Evolutionary conservation across 352 stramenopile genomes (phyloP).

Genomic region (Phytopythium chamaehyphon): DNA sequence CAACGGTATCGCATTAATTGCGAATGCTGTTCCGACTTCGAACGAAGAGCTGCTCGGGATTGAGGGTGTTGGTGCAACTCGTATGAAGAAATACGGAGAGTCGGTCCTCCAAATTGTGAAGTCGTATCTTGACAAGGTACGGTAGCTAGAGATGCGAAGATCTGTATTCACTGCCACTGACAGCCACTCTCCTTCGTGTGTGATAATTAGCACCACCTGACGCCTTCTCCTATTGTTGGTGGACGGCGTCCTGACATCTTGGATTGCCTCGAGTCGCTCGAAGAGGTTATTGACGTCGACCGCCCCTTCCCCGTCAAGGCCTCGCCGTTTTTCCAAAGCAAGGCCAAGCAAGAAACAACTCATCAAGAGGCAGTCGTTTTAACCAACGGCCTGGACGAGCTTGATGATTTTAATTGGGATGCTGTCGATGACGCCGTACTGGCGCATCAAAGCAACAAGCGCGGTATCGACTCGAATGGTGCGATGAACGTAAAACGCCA

Average conservation of each 20-base stretch:
- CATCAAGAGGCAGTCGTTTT: background rate
- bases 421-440: conserved; percentile 31
- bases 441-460: conserved; percentile 3
- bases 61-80: conserved; percentile 76
- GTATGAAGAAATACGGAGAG: conserved; percentile 83
- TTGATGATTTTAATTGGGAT: conserved; percentile 68
- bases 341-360: conserved; percentile 5
- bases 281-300: conserved; percentile 9
- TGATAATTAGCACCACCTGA: conserved; percentile 55
- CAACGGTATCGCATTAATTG: conserved; percentile 73
- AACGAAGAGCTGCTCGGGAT: conserved; percentile 77
- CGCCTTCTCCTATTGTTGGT: conserved; percentile 26
- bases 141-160: too few relatives aligned
- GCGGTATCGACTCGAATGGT: background rate
- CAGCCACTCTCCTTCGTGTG: background rate
- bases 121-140: conserved; percentile 71
- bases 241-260: conserved; percentile 14
- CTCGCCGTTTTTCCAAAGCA: conserved; percentile 52
- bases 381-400: conserved; percentile 21
- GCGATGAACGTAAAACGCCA: too few relatives aligned
- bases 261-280: conserved; percentile 25
- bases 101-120: conserved; percentile 84
- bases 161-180: background rate
- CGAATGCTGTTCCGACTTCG: conserved; percentile 69
- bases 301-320: conserved; percentile 7